These are phyloP conservation scores for Kentomonas sorsogonicus DNA, from an alignment of 208 protist genomes.

Conservation along the genomic window DNA sequence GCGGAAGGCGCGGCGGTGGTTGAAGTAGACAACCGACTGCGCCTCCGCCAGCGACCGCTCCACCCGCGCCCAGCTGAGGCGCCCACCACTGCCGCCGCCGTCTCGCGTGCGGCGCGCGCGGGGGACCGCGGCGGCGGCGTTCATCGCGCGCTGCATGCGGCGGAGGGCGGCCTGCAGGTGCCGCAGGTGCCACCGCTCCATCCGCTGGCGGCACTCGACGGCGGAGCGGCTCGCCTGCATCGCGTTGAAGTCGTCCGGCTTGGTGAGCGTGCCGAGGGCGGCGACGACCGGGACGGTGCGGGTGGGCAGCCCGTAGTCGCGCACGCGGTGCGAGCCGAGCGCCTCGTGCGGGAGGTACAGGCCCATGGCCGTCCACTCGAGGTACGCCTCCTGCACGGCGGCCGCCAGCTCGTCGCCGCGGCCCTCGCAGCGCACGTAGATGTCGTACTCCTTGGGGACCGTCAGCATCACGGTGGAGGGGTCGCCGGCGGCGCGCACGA, in stretches of 20 bases:
- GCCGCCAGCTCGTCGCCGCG: slow-evolving; percentile 48
- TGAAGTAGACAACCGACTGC: slow-evolving; percentile 36
- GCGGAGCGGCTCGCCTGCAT: slow-evolving; percentile 37
- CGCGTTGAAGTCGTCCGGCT: slow-evolving; percentile 43
- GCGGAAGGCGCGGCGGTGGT: slow-evolving; percentile 45
- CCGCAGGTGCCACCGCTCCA: slow-evolving; percentile 33
- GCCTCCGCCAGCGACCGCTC: slow-evolving; percentile 23
- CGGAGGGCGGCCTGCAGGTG: slow-evolving; percentile 33
- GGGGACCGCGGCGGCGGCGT: slow-evolving; percentile 8
- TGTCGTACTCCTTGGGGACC: slow-evolving; percentile 57
- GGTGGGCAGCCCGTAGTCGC: slow-evolving; percentile 32
- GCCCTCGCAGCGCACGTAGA: slow-evolving; percentile 47
- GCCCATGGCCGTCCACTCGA: slow-evolving; percentile 46
- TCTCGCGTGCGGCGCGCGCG: too few species aligned
- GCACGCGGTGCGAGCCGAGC: slow-evolving; percentile 16
- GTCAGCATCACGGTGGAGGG: slow-evolving; percentile 49
- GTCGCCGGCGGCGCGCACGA: slow-evolving; percentile 30
- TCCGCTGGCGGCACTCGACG: slow-evolving; percentile 21
- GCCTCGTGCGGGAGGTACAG: slow-evolving; percentile 32
- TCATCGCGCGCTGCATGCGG: slow-evolving; percentile 8
- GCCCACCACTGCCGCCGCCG: too few species aligned
- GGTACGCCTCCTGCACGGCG: slow-evolving; percentile 50
- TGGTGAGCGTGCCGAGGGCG: slow-evolving; percentile 29
- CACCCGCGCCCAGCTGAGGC: slow-evolving; percentile 23
- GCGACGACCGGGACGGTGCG: slow-evolving; percentile 21